Conservation (phyloP, 2,329 filamentous ascomycete species). For the Chaetomiaceae sp. region DNA sequence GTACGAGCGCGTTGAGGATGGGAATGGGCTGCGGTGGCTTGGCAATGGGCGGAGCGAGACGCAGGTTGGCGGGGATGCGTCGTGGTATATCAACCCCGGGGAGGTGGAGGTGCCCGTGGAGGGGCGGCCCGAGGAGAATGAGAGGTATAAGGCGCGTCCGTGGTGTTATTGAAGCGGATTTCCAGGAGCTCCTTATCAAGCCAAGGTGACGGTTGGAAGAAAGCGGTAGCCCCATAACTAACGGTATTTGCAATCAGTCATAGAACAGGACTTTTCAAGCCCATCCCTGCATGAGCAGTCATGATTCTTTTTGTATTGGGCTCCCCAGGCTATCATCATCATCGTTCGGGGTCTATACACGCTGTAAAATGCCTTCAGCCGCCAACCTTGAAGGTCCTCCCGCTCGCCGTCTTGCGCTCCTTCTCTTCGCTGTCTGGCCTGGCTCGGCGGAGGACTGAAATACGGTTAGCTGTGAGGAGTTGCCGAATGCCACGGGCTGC, state of each 20-base stretch:
- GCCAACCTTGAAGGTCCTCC: conserved; percentile 72
- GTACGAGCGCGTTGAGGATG: conserved; percentile 33
- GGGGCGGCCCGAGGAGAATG: conserved; percentile 36
- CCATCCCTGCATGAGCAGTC: not conserved
- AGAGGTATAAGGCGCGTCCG: conserved; percentile 33
- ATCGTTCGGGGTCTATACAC: conserved; percentile 2
- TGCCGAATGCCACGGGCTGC: conserved; percentile 25
- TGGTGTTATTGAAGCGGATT: conserved; percentile 37
- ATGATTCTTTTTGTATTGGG: conserved; percentile 32
- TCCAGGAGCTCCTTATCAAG: no score
- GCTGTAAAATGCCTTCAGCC: conserved; percentile 10
- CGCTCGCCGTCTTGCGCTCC: conserved; percentile 96
- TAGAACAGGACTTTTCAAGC: no score
- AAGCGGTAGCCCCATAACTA: no score
- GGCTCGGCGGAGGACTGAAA: conserved; percentile 83
- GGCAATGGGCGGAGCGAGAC: conserved; percentile 41
- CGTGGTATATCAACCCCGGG: conserved; percentile 39
- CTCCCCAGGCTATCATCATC: conserved; percentile 7
- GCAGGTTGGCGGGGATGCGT: conserved; percentile 35
- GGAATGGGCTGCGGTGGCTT: conserved; percentile 38
- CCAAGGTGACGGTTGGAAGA: no score
- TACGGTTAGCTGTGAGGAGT: not conserved
- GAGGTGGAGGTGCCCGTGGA: conserved; percentile 36
- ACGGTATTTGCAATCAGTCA: no score
- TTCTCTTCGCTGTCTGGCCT: conserved; percentile 94